Percentiles rank a stretch among this genome's conserved stretches.
Evolutionary conservation across 2,329 filamentous ascomycete genomes (phyloP).

Genomic region (Diaporthe sp.): DNA sequence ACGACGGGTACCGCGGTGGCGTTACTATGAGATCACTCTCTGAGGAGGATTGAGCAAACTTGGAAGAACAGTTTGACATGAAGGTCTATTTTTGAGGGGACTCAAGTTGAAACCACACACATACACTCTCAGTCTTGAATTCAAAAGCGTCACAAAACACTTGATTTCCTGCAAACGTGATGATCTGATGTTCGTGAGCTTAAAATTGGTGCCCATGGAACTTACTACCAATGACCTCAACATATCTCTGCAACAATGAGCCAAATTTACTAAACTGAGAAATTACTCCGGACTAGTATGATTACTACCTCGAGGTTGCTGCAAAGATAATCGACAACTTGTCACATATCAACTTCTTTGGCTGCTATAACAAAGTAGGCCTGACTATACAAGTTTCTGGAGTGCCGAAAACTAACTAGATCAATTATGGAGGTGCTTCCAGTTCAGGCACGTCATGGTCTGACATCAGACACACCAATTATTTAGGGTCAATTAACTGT

Average conservation of each 20-base stretch:
- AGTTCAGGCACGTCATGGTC: neutral
- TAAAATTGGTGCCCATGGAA: neutral
- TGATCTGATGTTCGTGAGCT: neutral
- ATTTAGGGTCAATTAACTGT: neutral
- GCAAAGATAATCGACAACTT: neutral
- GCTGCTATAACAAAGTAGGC: neutral
- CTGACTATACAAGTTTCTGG: neutral
- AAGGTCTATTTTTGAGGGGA: neutral
- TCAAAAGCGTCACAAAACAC: slow-evolving; percentile 9
- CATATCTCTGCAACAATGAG: neutral
- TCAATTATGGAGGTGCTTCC: neutral
- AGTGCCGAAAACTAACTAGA: neutral
- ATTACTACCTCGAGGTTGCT: neutral
- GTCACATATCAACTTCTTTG: neutral
- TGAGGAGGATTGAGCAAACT: neutral
- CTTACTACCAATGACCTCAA: neutral
- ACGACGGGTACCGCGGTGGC: neutral
- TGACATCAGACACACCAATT: neutral
- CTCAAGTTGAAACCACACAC: neutral
- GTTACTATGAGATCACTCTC: neutral
- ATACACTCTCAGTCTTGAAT: neutral
- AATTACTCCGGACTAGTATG: neutral
- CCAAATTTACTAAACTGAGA: neutral
- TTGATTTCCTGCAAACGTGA: neutral
- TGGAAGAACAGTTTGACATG: neutral